Conservation (phyloP, 805 yeast genomes). For the Blastobotrys chiropterorum region DNA sequence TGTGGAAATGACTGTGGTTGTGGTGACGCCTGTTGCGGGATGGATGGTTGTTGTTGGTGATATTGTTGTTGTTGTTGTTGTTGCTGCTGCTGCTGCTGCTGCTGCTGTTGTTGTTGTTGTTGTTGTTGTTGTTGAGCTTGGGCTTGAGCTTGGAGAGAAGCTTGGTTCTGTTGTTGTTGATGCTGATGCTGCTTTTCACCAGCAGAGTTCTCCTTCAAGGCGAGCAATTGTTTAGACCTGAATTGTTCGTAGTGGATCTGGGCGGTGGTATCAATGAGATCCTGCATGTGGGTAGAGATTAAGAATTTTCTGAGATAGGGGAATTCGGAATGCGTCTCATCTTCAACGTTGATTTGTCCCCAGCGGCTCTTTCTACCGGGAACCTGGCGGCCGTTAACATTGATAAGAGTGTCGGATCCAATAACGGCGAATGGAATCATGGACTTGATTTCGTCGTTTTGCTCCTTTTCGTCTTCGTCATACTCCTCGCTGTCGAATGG, state of each 20-base stretch:
- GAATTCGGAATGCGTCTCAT: constrained; percentile 92
- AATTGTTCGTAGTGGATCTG: constrained; percentile 85
- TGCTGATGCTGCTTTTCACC: constrained; percentile 1
- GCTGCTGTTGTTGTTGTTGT: constrained; percentile 15
- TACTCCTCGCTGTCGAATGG: constrained; percentile 59
- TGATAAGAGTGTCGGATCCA: constrained; percentile 77
- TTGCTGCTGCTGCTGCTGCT: constrained; percentile 7
- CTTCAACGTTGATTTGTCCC: constrained; percentile 92
- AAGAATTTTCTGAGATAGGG: constrained; percentile 88
- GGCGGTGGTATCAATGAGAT: constrained; percentile 88
- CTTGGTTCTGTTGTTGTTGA: constrained; percentile 20
- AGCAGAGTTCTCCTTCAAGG: constrained; percentile 70
- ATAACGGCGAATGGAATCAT: constrained; percentile 86
- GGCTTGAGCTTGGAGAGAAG: constrained; percentile 18
- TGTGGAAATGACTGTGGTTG: constrained; percentile 11
- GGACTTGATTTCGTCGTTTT: constrained; percentile 28
- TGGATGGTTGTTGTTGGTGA: constrained; percentile 6
- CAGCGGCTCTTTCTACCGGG: constrained; percentile 91
- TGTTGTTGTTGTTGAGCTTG: constrained; percentile 18
- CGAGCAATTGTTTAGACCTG: constrained; percentile 88
- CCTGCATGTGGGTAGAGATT: constrained; percentile 92
- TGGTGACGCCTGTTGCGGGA: constrained; percentile 13
- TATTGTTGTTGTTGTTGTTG: constrained; percentile 17
- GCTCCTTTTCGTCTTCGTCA: constrained; percentile 32
- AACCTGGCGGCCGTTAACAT: constrained; percentile 69